These are phyloP conservation scores for Miscanthus sacchariflorus DNA, from an alignment of 202 grass and related monocot genomes.

Conservation along the genomic window DNA sequence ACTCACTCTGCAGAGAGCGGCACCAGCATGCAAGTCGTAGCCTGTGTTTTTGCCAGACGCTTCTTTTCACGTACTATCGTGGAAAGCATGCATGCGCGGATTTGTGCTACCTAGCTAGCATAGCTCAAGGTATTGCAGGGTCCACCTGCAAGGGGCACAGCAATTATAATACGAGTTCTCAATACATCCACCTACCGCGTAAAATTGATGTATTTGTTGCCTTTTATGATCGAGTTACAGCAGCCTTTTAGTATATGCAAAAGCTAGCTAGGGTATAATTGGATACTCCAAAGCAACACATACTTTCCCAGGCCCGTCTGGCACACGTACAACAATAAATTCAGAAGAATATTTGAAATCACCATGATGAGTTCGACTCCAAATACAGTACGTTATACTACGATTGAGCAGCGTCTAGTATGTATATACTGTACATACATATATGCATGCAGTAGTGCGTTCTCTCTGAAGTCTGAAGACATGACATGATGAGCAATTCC, in stretches of 20 bases:
- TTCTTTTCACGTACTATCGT: slow-evolving; percentile 40
- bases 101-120: not conserved
- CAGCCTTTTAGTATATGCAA: slow-evolving; percentile 20
- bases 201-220: not conserved
- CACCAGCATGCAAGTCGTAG: not conserved
- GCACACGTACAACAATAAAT: not conserved
- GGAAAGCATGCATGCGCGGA: not conserved
- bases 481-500: not conserved
- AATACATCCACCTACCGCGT: not conserved
- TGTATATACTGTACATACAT: too few species aligned
- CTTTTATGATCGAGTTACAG: not conserved
- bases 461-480: not conserved
- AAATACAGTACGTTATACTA: not conserved
- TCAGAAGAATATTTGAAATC: slow-evolving; percentile 9
- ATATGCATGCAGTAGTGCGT: not conserved
- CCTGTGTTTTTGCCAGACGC: slow-evolving; percentile 18
- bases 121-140: not conserved
- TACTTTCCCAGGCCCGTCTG: not conserved
- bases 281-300: not conserved
- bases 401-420: not conserved
- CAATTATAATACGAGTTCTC: not conserved
- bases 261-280: not conserved
- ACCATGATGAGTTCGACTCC: not conserved
- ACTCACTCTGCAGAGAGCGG: not conserved
- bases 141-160: not conserved